Base-by-base conservation (phyloP, 768 basidiomycete genomes). In the Boletus edulis region DNA sequence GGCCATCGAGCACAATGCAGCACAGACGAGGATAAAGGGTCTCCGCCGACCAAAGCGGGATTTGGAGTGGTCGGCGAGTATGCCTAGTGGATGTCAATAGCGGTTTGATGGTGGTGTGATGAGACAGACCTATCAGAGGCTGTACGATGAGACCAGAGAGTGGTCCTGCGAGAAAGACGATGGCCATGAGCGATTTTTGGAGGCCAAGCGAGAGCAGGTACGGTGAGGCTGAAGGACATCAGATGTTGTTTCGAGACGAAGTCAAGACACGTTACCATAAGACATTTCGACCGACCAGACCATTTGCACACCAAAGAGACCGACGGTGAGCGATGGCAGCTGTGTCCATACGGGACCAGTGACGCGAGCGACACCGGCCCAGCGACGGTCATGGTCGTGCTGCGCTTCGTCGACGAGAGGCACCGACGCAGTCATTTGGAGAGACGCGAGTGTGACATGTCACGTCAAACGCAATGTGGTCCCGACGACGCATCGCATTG, bases 231-330 rank as follows among this genome's bases (percentile, higher is more conserved):
- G 47, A 12, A 22, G 18, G 22, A 58, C 32, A 32, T 55, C 41
- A 58, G 59, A 14, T 12, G 44, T n/a, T 18, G 15, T 10, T 10
- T 49, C 7, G 20, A 22, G 18, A 42, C 14, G 32, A 38, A 13
- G 3, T 9, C 32, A 18, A 34, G n/a, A 46, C 12, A 47, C 63
- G 5, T 51, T 18, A 62, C 90, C 92, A 58, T 96, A 94, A 0
- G 91, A 87, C 91, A 97, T 94, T 66, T 97, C 94, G 13, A 96
- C 87, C 2, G 88, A 89, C 95, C 95, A 97, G 45, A 96, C 82
- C 56, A 93, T 83, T 68, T 92, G 90, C 1, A 95, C 85, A 7
- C 94, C 94, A 3, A 93, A 71, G 49, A 95, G 73, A 1, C 91
- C 89, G 8, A 94, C 64, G 0, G 93, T 95, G 38, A 96, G 70